A percentile compares a stretch with the other conserved stretches of the same genome.
These are phyloP conservation scores for Termitomyces sp. DNA, from an alignment of 768 basidiomycete genomes.

Conservation along the genomic window DNA sequence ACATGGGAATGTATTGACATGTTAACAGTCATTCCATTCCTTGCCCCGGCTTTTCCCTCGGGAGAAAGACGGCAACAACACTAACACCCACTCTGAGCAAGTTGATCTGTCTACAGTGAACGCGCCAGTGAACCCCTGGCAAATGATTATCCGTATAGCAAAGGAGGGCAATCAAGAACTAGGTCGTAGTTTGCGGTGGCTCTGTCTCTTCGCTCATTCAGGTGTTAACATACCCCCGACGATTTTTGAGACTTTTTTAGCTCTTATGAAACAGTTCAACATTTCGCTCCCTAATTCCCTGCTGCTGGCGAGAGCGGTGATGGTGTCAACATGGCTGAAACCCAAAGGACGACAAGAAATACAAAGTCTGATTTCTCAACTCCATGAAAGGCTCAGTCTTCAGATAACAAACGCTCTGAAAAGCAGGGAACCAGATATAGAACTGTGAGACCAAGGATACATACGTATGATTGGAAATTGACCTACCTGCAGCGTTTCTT, in stretches of 20 bases:
- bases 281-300: conserved; percentile 38
- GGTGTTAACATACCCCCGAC: conserved; percentile 57
- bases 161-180: conserved; percentile 36
- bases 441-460: conserved; percentile 26
- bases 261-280: conserved; percentile 30
- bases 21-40: conserved; percentile 40
- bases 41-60: conserved; percentile 53
- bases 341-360: conserved; percentile 55
- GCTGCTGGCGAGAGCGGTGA: conserved; percentile 45
- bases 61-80: conserved; percentile 39
- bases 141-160: conserved; percentile 38
- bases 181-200: conserved; percentile 47
- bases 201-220: conserved; percentile 55
- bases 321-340: conserved; percentile 57
- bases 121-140: conserved; percentile 47
- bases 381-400: conserved; percentile 39
- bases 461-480: not conserved
- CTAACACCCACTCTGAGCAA: conserved; percentile 27
- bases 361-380: conserved; percentile 39
- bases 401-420: conserved; percentile 33
- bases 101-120: conserved; percentile 22
- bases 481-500: conserved; percentile 24
- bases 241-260: conserved; percentile 43
- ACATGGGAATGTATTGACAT: not conserved
- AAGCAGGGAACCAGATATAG: conserved; percentile 18